Evolutionary conservation across 257 asterid species (phyloP), one percentile per base, ranked within the genome.

Genomic region (Asclepias syriaca): DNA sequence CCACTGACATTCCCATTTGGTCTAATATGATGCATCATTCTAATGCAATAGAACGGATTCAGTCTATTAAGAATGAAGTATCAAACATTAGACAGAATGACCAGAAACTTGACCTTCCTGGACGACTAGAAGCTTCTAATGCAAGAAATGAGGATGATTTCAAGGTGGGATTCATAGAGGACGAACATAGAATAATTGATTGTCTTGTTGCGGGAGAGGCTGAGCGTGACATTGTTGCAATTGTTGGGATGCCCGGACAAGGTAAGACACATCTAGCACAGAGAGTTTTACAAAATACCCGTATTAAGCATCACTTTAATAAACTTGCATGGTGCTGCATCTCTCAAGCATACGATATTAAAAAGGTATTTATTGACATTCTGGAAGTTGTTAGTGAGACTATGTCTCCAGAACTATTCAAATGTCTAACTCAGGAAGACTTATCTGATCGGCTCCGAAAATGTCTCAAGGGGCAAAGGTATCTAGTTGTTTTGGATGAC

Each of bases 161-260:
- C 29, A 51, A 57, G 24, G 80, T 70, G 48, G 80, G 75, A 1
- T 63, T 76, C 2, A 29, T 19, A n/a, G 68, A 76, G 0, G 80
- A 63, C n/a, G 21, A 15, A 8, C 43, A 8, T 12, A 60, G 21
- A 18, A 6, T 76, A 22, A 45, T 63, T 11, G 53, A 45, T 7
- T 7, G 15, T 29, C 71, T 76, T 12, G 43, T 21, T 6, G 55
- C 68, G 14, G 61, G 63, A 61, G 4, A 13, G 19, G 6, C 8
- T 14, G 9, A 24, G 14, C 70, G 65, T 2, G 72, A 49, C 19
- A 49, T 76, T 39, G 67, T 76, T 21, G 27, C 72, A 27, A 69
- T 70, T 51, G 37, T 76, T 27, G 75, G 72, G 4, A 76, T 76
- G 79, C 57, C 16, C 13, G 53, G 53, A 10, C 53, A 48, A 48